Evolutionary conservation across 225 moss, liverwort and hornwort genomes (phyloP).

Genomic region (Physcomitrellopsis africana): DNA sequence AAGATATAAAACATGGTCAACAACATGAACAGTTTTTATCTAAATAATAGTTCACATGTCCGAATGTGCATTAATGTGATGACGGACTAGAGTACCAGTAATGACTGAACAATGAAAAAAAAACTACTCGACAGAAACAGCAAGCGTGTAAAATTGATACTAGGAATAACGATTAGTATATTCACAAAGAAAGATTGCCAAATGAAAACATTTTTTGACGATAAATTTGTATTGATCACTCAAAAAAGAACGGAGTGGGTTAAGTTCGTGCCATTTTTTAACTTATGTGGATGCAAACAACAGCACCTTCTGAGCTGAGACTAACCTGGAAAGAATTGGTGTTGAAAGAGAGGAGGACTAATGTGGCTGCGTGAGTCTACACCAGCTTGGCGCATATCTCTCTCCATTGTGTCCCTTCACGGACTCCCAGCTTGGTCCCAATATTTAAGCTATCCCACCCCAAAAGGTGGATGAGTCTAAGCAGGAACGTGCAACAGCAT

Average conservation of each 20-base stretch:
- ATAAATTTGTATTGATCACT: too few relatives aligned
- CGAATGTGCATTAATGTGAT: background rate
- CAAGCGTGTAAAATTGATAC: constrained; percentile 6
- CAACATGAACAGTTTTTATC: background rate
- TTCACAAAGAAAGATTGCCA: too few relatives aligned
- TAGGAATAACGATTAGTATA: background rate
- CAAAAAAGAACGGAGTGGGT: background rate
- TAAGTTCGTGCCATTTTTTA: background rate
- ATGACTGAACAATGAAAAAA: background rate
- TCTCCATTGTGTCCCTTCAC: constrained; percentile 39
- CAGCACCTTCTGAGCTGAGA: background rate
- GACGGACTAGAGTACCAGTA: background rate
- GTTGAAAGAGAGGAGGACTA: constrained; percentile 57
- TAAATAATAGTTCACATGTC: background rate
- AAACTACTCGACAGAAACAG: background rate
- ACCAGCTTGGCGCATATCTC: constrained; percentile 27
- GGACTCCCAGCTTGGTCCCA: background rate
- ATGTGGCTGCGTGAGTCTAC: constrained; percentile 29
- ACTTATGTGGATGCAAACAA: background rate
- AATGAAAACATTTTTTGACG: too few relatives aligned
- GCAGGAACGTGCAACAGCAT: background rate
- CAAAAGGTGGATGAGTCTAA: background rate
- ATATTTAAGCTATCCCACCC: background rate
- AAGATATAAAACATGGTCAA: background rate
- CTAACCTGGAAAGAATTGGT: constrained; percentile 72